Base-by-base conservation (phyloP, 805 yeast species). In the Zygosaccharomyces bailii region DNA sequence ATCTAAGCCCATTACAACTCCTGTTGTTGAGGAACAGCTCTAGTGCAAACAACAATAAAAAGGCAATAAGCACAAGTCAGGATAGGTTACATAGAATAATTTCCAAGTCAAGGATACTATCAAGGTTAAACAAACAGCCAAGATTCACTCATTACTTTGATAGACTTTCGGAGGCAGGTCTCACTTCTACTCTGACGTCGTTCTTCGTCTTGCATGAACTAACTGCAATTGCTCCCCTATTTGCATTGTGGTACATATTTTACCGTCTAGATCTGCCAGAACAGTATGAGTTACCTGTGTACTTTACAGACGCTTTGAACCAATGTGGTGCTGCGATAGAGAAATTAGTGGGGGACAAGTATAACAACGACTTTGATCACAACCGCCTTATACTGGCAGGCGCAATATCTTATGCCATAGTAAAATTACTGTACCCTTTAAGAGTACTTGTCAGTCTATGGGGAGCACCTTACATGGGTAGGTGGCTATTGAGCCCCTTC, bases 191-290 rank as follows among this genome's bases (percentile, higher is more conserved):
- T 1, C 69, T 82, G 9, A 71, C 84, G 0, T 71, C 89, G 2
- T 86, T 86, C 54, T 52, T 85, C 4, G 59, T 85, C 3, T 68
- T 86, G 10, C 95, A 86, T 57, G 95, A 86, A 57, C 50, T 86
- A 33, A 74, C 90, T 0, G 95, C 95, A 2, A 71, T 86, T 2
- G 73, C 76, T 21, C 95, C 95, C 1, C 67, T 86, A 39, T 67
- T 84, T 31, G 80, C 80, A 0, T 53, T 84, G 2, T 84, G 91
- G 89, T 84, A 78, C 55, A 50, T 71, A 1, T 72, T 86, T 49
- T 84, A 84, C 63, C 71, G 75, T 47, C 69, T 73, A 32, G 76
- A 77, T 43, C 65, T 73, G 10, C 46, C 50, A 29, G 57, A 53
- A 13, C 53, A 53, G 32, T 42, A 51, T 34, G 53, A 53, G 16